phyloP scores from a whole-genome alignment of 2,329 filamentous ascomycete genomes.

The Colletotrichum sp. region DNA sequence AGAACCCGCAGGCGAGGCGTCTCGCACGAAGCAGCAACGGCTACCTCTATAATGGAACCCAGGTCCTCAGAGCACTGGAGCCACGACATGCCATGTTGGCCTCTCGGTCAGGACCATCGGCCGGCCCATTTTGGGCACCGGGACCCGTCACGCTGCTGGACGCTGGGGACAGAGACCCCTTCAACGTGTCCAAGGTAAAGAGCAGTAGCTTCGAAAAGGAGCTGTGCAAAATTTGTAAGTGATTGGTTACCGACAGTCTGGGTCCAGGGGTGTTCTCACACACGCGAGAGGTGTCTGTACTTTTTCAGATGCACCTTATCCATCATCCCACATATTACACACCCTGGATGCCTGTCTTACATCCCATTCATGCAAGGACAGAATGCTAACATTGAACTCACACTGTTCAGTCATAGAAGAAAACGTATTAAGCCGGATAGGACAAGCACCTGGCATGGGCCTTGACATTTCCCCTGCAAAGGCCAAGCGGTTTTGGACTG shows the following conservation, averaged over 20 bases:
- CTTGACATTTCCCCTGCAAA: not conserved
- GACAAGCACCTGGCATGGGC: not conserved
- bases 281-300: not conserved
- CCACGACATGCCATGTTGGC: not conserved
- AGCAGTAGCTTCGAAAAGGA: slow-evolving; percentile 1
- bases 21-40: not conserved
- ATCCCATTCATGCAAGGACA: not conserved
- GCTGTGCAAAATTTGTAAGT: slow-evolving; percentile 11
- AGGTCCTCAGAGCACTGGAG: not conserved
- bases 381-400: not conserved
- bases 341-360: not conserved
- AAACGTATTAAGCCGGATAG: not conserved
- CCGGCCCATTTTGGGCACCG: not conserved
- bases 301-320: not conserved
- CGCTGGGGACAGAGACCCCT: not conserved
- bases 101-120: not conserved
- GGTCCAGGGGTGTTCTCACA: not conserved
- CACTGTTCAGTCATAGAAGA: not conserved
- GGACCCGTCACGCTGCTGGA: not conserved
- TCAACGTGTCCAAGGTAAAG: not conserved
- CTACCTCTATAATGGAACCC: not conserved
- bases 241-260: not conserved
- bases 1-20: slow-evolving; percentile 8
- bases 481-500: slow-evolving; percentile 1
- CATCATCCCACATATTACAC: not conserved